Conservation (phyloP, 805 yeast species). For the Kodamaea restingae region DNA sequence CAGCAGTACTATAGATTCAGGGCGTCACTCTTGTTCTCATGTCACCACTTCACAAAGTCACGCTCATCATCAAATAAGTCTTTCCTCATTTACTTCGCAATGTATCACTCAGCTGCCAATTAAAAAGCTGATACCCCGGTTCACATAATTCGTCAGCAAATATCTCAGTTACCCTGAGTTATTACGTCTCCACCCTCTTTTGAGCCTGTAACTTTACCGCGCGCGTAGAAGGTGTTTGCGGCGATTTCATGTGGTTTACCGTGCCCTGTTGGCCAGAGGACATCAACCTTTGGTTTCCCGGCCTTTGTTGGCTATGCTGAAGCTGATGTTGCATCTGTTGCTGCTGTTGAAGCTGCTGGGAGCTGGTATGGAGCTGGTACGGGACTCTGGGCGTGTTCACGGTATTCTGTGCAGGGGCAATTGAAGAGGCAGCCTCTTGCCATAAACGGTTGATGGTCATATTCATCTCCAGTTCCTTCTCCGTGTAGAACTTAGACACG, state of each 20-base stretch:
- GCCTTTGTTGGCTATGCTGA: conserved; percentile 15
- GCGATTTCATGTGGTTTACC: conserved; percentile 13
- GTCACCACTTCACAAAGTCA: no score
- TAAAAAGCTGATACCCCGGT: no score
- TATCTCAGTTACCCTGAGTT: no score
- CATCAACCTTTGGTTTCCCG: conserved; percentile 18
- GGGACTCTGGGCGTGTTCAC: conserved; percentile 2
- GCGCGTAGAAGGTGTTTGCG: conserved; percentile 30
- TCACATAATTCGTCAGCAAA: no score
- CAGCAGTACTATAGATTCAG: no score
- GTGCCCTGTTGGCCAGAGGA: conserved; percentile 17
- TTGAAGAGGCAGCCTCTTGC: conserved; percentile 33
- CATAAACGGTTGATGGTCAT: conserved; percentile 29
- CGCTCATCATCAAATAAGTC: no score
- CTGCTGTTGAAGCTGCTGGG: conserved; percentile 11
- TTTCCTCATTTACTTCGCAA: no score
- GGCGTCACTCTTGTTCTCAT: no score
- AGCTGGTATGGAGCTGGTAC: conserved; percentile 4
- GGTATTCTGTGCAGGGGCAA: conserved; percentile 10
- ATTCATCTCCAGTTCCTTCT: conserved; percentile 27
- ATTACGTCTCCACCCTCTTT: conserved; percentile 4
- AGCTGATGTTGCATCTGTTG: conserved; percentile 2
- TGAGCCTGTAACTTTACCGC: conserved; percentile 31
- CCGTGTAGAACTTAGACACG: conserved; percentile 29
- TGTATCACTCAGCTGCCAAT: no score